These are phyloP conservation scores for Camelina hispida DNA, from an alignment of 345 rosid species.

Conservation along the genomic window DNA sequence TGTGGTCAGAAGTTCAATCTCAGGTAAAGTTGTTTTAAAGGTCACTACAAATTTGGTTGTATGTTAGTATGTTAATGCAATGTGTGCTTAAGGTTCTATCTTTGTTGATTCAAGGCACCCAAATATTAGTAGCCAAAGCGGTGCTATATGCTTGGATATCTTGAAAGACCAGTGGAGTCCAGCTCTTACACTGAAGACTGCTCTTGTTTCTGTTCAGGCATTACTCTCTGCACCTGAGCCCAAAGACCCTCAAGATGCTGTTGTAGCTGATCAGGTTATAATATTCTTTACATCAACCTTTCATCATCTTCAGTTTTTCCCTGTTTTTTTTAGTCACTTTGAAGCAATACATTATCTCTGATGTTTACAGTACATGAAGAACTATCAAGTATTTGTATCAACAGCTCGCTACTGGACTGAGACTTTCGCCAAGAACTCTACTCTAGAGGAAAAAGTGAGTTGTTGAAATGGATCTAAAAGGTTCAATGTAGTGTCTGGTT, in stretches of 20 bases:
- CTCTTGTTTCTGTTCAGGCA: constrained; percentile 96
- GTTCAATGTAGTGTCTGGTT: background rate
- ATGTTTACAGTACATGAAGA: constrained; percentile 76
- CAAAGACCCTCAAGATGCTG: constrained; percentile 99
- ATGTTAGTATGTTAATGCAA: no score
- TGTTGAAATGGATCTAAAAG: background rate
- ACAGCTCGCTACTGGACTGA: constrained; percentile 99
- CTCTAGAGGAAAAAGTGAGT: constrained; percentile 86
- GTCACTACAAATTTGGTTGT: no score
- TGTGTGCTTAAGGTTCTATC: background rate
- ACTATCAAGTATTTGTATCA: constrained; percentile 79
- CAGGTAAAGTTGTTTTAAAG: background rate
- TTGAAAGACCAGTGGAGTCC: constrained; percentile 99
- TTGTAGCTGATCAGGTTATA: constrained; percentile 94
- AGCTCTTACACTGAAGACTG: constrained; percentile 96
- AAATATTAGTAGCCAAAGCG: constrained; percentile 98
- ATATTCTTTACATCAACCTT: background rate
- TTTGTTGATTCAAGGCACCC: constrained; percentile 74
- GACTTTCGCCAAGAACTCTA: constrained; percentile 83
- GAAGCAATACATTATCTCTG: background rate
- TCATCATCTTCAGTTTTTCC: background rate
- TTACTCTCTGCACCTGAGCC: constrained; percentile 94
- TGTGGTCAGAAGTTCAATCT: background rate
- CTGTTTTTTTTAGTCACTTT: background rate
- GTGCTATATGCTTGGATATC: constrained; percentile 97